phyloP scores from a whole-genome alignment of 2,329 filamentous ascomycete species.

The Ophiognomonia clavigignenti-juglandacearum region DNA sequence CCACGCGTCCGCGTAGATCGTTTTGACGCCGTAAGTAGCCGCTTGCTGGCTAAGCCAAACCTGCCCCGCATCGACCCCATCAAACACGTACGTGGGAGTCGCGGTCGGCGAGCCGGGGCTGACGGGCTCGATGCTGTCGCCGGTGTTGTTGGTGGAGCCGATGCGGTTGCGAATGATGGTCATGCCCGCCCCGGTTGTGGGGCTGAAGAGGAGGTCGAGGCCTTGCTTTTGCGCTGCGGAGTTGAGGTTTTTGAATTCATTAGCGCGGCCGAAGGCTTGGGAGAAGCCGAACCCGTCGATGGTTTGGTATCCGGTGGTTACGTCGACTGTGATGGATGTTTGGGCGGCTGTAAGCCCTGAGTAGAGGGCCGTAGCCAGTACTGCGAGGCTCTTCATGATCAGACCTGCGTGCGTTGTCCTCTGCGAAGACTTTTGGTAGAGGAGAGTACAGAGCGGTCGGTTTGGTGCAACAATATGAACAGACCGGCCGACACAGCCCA shows the following conservation, averaged over 20 bases:
- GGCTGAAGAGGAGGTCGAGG: slow-evolving; percentile 41
- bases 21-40: slow-evolving; percentile 29
- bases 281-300: slow-evolving; percentile 47
- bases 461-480: no score
- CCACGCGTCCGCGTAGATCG: slow-evolving; percentile 46
- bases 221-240: slow-evolving; percentile 26
- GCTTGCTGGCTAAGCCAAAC: slow-evolving; percentile 37
- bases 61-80: slow-evolving; percentile 32
- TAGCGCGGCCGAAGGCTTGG: slow-evolving; percentile 40
- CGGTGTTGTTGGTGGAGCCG: slow-evolving; percentile 27
- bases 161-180: slow-evolving; percentile 47
- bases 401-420: no score
- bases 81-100: slow-evolving; percentile 29
- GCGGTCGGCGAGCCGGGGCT: slow-evolving; percentile 25
- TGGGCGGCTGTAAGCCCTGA: slow-evolving; percentile 16
- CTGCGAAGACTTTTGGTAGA: no score
- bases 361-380: background rate
- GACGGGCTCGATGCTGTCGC: slow-evolving; percentile 26
- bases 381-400: background rate
- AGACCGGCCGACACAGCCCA: no score
- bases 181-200: slow-evolving; percentile 40
- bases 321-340: slow-evolving; percentile 24
- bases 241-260: slow-evolving; percentile 31
- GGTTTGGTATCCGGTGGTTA: slow-evolving; percentile 24
- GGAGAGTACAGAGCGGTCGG: no score